phyloP scores from a whole-genome alignment of 2,329 filamentous ascomycete genomes.

The Fusarium vanettenii region DNA sequence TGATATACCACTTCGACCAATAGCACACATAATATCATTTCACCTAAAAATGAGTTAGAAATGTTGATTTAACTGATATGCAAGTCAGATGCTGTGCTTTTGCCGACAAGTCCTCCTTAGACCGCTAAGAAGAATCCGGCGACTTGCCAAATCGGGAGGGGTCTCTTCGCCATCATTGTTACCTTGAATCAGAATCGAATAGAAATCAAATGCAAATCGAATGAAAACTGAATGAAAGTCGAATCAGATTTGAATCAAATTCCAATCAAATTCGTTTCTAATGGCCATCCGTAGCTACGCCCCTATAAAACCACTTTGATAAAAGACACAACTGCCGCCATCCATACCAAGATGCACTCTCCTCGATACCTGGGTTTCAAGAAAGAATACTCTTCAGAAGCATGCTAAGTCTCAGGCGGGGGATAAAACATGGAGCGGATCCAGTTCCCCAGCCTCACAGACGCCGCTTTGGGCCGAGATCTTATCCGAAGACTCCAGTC shows the following conservation, averaged over 20 bases:
- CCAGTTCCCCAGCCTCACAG: neutral
- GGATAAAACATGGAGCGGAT: neutral
- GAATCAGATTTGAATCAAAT: neutral
- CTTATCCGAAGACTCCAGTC: neutral
- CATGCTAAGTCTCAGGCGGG: neutral
- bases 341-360: neutral
- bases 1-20: neutral
- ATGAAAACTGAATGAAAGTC: neutral
- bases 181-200: neutral
- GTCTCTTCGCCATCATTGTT: neutral
- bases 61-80: neutral
- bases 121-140: neutral
- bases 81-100: neutral
- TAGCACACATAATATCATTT: too few relatives aligned
- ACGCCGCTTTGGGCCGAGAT: neutral
- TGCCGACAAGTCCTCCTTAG: neutral
- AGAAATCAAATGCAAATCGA: neutral
- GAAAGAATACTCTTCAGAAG: too few relatives aligned
- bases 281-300: neutral
- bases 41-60: neutral
- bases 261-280: neutral
- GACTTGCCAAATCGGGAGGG: neutral
- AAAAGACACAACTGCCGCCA: neutral
- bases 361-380: neutral
- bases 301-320: neutral